Percentiles rank a stretch among this genome's conserved stretches.
Evolutionary conservation across 1,284 basidiomycete species (phyloP).

Genomic region (Cryptococcus sp.): DNA sequence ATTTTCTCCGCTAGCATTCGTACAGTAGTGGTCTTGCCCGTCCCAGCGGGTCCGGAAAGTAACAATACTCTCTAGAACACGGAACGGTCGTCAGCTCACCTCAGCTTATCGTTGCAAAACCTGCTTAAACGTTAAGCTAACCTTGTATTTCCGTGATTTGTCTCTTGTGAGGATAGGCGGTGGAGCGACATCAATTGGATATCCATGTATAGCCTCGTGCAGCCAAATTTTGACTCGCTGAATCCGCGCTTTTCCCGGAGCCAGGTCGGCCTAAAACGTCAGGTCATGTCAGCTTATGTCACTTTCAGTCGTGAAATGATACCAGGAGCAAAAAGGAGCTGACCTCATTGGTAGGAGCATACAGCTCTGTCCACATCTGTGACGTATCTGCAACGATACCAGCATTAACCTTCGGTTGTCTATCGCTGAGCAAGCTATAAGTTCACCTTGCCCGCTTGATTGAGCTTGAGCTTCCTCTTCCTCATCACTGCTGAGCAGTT

Average conservation of each 20-base stretch:
- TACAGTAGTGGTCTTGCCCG: slow-evolving; percentile 85
- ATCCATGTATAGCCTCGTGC: slow-evolving; percentile 72
- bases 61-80: slow-evolving; percentile 71
- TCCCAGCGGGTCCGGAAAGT: slow-evolving; percentile 85
- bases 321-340: too few relatives aligned
- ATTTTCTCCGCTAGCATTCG: slow-evolving; percentile 73
- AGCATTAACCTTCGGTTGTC: background rate
- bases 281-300: slow-evolving; percentile 1
- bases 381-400: background rate
- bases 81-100: background rate
- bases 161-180: slow-evolving; percentile 55
- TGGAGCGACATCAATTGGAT: slow-evolving; percentile 14
- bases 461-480: slow-evolving; percentile 11
- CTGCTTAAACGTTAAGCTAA: slow-evolving; percentile 53
- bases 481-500: slow-evolving; percentile 33
- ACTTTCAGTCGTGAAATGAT: background rate
- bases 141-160: slow-evolving; percentile 73
- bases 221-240: slow-evolving; percentile 84
- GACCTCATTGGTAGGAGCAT: slow-evolving; percentile 69
- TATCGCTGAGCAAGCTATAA: background rate
- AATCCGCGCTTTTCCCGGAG: slow-evolving; percentile 85
- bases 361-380: slow-evolving; percentile 73
- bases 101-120: background rate
- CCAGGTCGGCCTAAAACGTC: slow-evolving; percentile 67
- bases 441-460: too few relatives aligned